Evolutionary conservation across 352 stramenopile species (phyloP).

Genomic region (Thalassiosira pacifica): DNA sequence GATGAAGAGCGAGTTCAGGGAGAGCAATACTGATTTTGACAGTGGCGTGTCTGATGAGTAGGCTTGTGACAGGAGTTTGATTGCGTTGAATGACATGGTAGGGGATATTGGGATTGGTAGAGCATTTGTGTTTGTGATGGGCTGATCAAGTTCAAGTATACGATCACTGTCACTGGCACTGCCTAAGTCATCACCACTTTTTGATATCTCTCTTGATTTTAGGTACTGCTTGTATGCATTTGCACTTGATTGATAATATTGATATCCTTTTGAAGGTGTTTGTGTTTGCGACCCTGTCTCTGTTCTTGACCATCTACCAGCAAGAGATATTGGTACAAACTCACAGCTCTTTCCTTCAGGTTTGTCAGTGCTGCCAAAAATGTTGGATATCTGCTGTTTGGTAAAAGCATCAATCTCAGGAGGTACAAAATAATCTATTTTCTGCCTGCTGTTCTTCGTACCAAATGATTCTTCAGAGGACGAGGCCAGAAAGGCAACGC

Average conservation of each 20-base stretch:
- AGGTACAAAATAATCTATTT: background rate
- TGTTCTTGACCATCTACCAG: conserved; percentile 4
- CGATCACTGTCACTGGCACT: background rate
- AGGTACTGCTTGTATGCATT: conserved; percentile 41
- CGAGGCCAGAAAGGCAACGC: no score
- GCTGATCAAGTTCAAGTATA: background rate
- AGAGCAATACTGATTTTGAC: conserved; percentile 71
- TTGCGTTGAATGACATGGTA: conserved; percentile 24
- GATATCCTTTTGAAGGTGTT: background rate
- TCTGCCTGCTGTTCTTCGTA: background rate
- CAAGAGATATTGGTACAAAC: conserved; percentile 30
- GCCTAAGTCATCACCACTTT: background rate
- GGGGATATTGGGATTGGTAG: conserved; percentile 51
- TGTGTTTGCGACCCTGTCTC: background rate
- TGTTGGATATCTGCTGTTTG: conserved; percentile 34
- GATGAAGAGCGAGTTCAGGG: conserved; percentile 72
- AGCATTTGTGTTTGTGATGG: background rate
- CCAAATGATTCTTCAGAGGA: background rate
- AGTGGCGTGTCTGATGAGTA: conserved; percentile 49
- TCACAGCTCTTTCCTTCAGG: background rate
- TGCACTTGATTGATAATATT: conserved; percentile 30
- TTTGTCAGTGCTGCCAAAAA: conserved; percentile 21
- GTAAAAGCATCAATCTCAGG: conserved; percentile 18
- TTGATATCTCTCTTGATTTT: background rate
- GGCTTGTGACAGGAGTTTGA: conserved; percentile 67